Percentiles rank a stretch among this genome's conserved stretches.
Conservation (phyloP, 208 protist genomes). For the Leishmania mexicana region DNA sequence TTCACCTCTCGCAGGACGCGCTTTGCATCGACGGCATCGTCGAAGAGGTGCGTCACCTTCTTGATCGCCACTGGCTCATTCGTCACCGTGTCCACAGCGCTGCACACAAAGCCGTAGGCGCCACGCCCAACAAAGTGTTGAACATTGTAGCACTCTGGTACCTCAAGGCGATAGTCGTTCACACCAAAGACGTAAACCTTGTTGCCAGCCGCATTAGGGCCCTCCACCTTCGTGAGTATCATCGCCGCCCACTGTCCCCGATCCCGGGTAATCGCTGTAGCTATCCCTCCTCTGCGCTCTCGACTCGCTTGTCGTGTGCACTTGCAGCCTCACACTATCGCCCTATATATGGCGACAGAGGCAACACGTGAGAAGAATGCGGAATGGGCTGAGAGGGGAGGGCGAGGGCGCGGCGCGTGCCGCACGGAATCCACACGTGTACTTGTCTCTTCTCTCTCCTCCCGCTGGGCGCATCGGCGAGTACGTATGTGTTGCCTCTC, state of each 20-base stretch:
- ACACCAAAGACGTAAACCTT: conserved; percentile 80
- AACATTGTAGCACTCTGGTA: conserved; percentile 76
- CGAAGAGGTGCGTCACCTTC: conserved; percentile 96
- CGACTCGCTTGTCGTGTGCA: not conserved
- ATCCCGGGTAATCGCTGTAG: not conserved
- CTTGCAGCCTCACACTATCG: no score
- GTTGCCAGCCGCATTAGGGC: conserved; percentile 56
- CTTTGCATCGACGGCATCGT: conserved; percentile 93
- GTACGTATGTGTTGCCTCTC: not conserved
- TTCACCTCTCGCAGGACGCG: conserved; percentile 86
- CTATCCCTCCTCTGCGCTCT: not conserved
- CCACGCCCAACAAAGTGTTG: conserved; percentile 82
- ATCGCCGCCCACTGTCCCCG: conserved; percentile 4
- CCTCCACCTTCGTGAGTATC: conserved; percentile 79
- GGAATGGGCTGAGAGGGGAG: not conserved
- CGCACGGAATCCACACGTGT: not conserved
- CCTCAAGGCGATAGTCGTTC: conserved; percentile 55
- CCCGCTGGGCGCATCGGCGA: not conserved
- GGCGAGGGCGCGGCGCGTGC: not conserved
- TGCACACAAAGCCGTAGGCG: conserved; percentile 91
- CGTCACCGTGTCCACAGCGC: conserved; percentile 62
- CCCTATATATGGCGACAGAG: not conserved
- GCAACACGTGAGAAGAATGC: not conserved
- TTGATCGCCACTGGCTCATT: conserved; percentile 96
- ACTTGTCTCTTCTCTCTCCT: not conserved